Base-by-base conservation (phyloP, 768 basidiomycete genomes). In the Mycena belliarum region DNA sequence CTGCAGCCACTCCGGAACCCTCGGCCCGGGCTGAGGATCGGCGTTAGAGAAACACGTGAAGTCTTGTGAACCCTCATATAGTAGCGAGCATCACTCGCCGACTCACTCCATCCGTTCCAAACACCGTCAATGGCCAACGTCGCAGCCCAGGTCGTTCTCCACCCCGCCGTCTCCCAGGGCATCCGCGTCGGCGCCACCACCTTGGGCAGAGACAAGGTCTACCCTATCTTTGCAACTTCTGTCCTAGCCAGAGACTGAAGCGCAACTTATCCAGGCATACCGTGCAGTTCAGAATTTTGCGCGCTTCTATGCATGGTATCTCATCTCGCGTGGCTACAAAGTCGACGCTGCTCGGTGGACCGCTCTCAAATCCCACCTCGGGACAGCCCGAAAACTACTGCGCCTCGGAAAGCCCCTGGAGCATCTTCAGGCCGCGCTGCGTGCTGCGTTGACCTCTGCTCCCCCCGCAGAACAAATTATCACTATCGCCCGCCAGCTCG, bases 351-450 rank as follows among this genome's bases (percentile, higher is more conserved):
- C 82, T 1, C 80, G 88, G 55, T 95, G 91, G 86, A 83, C 84
- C 37, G 90, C 90, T 0, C 79, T 98, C 65, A 98, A 98, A 74
- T 76, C 77, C 26, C 91, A 93, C 68, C 83, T 99, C 23, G 94
- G 85, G 5, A 84, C 82, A 12, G 91, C 86, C 29, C 82, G 97
- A 63, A 98, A 96, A 75, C 78, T 97, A 35, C 79, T 98, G 80
- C 86, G 97, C 16, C 78, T 99, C 51, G 93, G 94, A 65, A 96
- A 98, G 73, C 94, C 95, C 9, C 65, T 95, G 61, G 97, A 99
- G 69, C 93, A 97, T 73, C 78, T 95, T 7, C 96, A 98, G 70
- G 85, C 93, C 1, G 95, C 93, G 28, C 75, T 97, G 43, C 87
- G 87, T 49, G 87, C 89, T 20, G 75, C 85, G 4, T 72, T 86